phyloP scores from a whole-genome alignment of 2,329 filamentous ascomycete species.

The Colletotrichum spaethianum region DNA sequence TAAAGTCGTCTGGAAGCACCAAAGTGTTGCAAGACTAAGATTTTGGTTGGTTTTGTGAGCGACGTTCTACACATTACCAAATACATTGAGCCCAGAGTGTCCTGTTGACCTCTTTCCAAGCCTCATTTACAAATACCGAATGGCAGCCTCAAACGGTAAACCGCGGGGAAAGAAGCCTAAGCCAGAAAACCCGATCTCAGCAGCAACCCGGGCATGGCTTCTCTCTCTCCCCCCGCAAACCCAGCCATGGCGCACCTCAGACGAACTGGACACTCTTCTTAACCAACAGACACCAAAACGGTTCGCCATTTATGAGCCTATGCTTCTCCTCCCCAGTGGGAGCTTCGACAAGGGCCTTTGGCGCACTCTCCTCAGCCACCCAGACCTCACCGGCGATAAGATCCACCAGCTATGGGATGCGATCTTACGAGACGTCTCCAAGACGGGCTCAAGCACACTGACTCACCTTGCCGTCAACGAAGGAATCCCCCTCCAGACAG shows the following conservation, averaged over 20 bases:
- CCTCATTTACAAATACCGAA: not conserved
- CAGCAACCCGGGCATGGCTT: constrained; percentile 55
- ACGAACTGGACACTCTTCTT: constrained; percentile 51
- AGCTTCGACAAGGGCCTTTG: constrained; percentile 65
- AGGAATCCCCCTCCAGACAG: constrained; percentile 67
- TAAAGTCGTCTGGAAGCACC: constrained; percentile 14
- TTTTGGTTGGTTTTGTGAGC: not conserved
- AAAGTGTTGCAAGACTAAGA: not conserved
- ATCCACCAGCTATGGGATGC: constrained; percentile 60
- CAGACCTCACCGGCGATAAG: constrained; percentile 43
- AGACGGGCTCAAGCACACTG: constrained; percentile 55
- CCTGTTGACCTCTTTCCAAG: not conserved
- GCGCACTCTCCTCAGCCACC: constrained; percentile 52
- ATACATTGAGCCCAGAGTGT: not conserved
- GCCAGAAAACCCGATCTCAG: constrained; percentile 53
- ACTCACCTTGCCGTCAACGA: constrained; percentile 74
- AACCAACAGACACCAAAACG: constrained; percentile 64
- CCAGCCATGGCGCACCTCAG: constrained; percentile 23
- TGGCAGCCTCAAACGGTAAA: constrained; percentile 37
- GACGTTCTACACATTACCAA: not conserved
- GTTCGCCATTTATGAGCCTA: constrained; percentile 73
- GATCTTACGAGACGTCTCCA: constrained; percentile 64
- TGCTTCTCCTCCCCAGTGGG: constrained; percentile 72
- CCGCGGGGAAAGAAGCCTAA: constrained; percentile 45
- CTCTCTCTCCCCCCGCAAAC: constrained; percentile 43